Base-by-base conservation (phyloP, 805 yeast genomes). In the Ogataea saltuana region DNA sequence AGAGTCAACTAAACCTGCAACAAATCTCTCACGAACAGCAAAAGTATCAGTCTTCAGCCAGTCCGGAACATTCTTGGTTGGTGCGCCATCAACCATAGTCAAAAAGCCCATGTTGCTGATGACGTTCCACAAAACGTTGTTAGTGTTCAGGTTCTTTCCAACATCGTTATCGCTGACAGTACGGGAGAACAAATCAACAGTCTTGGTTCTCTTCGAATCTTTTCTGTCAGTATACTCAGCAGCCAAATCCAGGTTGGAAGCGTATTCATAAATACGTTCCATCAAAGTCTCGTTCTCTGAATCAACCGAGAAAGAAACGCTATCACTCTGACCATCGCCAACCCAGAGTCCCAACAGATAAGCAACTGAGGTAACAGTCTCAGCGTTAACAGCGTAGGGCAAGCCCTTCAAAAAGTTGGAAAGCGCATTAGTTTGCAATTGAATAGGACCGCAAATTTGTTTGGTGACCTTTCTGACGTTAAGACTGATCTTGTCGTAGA, bases 1-100 rank as follows among this genome's bases (percentile, higher is more conserved):
- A 9, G 72, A 54, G 44, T 71, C 77, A 45, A 72, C 56, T 22
- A 74, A 50, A 47, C 76, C 78, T 20, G 76, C 75, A 40, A 74
- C 39, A 48, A 67, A 69, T 6, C 61, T 55, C 58, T 73, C 77
- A 42, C 78, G 65, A 22, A 70, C 69, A n/a, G 53, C 60, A 23
- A 70, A 45, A 23, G 63, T 54, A 39, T 71, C 77, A 37, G 52
- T 38, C 46, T 65, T 53, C 45, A 71, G 56, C 26, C 51, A 56
- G 4, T 42, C 26, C 21, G 76, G 75, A 41, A 72, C 60, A 39
- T 49, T 48, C 46, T 68, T 69, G 16, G 50, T 51, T 12, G 55
- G 55, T 32, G 51, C 48, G 20, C 40, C 27, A 46, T 49, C 36
- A 53, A 30, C 33, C 33, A 60, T 55, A 23, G 36, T 25, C 29